Evolutionary conservation across 805 yeast species (phyloP).

Genomic region (Nakazawaea populi): DNA sequence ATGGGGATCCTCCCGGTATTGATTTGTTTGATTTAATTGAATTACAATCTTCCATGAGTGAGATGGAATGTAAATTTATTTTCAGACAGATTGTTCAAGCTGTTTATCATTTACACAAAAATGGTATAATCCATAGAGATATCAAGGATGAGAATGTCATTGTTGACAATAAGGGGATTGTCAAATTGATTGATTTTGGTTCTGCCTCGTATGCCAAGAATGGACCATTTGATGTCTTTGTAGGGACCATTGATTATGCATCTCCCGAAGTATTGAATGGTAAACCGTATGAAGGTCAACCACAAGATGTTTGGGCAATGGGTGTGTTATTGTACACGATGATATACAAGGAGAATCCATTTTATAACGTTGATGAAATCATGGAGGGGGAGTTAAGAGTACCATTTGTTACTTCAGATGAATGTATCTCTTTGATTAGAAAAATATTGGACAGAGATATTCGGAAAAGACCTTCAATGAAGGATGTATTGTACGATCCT

Average conservation of each 20-base stretch:
- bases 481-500: constrained; percentile 59
- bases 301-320: constrained; percentile 96
- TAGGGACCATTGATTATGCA: constrained; percentile 95
- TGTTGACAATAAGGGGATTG: constrained; percentile 73
- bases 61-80: constrained; percentile 69
- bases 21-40: constrained; percentile 93
- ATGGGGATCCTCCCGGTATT: constrained; percentile 84
- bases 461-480: constrained; percentile 64
- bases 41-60: constrained; percentile 74
- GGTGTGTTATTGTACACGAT: constrained; percentile 88
- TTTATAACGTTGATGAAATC: constrained; percentile 91
- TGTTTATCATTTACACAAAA: constrained; percentile 70
- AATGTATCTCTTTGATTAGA: constrained; percentile 54
- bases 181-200: constrained; percentile 91
- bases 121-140: constrained; percentile 90
- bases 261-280: constrained; percentile 95
- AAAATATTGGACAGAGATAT: constrained; percentile 66
- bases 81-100: constrained; percentile 79
- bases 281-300: constrained; percentile 82
- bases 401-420: constrained; percentile 60
- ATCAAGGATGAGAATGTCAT: constrained; percentile 93
- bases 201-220: constrained; percentile 85
- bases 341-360: constrained; percentile 91
- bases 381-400: constrained; percentile 81
- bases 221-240: constrained; percentile 97